Evolutionary conservation across 768 basidiomycete species (phyloP), one percentile per base, ranked within the genome.

Genomic region (Mycena metata): DNA sequence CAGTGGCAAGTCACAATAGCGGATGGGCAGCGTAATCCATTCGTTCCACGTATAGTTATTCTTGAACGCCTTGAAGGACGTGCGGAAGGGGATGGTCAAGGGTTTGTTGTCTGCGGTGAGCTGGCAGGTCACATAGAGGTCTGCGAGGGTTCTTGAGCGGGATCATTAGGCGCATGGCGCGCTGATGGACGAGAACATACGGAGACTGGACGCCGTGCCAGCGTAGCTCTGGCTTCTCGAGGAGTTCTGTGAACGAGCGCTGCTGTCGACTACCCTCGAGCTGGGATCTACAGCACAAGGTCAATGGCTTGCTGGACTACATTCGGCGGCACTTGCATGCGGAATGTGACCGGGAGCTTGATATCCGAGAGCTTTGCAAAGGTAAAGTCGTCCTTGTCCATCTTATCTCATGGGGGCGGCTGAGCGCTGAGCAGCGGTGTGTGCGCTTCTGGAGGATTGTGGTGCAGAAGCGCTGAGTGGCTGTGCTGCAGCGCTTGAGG

Each of bases 41-140:
- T 99, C 96, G 76, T 98, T 98, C 97, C 97, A 99, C 94, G 84
- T 90, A 74, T 95, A 93, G 45, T 82, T 87, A 65, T 87, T 89
- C 81, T 93, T 95, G 85, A 98, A 98, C 3, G 94, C 88, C 79
- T 96, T 97, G 86, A 94, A 96, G 1, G 93, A 89, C 1, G 97
- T 98, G 43, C 94, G 90, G 78, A 94, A 95, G 0, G 96, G 93
- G 36, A 97, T 93, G 0, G 96, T 96, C 47, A 97, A 83, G 0
- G 94, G 95, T 75, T 96, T 95, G 78, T 97, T 97, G 77, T 98
- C 95, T 13, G 95, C 93, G 67, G 94, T 86, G 17, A 99, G 89
- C 76, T 97, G 94, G 76, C 95, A 92, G 13, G 94, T 95, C 60
- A 98, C 92, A 80, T 95, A 97, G 64, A 99, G 88, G 80, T 99